Base-by-base conservation (phyloP, 306 rosid genomes). In the Quillaja saponaria region DNA sequence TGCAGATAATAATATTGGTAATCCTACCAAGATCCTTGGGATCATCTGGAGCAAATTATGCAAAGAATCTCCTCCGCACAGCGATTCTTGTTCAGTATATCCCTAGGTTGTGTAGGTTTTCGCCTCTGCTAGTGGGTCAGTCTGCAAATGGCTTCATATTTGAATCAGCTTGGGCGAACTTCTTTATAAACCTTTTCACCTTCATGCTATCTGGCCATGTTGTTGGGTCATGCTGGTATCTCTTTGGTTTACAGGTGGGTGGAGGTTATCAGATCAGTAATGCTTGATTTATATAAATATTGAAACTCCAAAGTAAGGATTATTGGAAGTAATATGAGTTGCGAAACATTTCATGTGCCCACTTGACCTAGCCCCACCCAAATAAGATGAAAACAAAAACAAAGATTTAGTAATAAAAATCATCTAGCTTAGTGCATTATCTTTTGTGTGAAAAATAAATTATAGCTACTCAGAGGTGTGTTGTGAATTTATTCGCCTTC, bases 171-270 rank as follows among this genome's bases (percentile, higher is more conserved):
- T 81, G 90, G 94, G 79, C 85, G 13, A 87, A 87, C 72, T 83
- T 87, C 61, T 48, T 90, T 10, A 83, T 90, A 57, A 87, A 90
- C 78, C 95, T 87, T 74, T 80, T 83, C 69, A 79, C 85, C 25
- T 85, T 66, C 64, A 77, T 87, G 73, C 78, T 90, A 40, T 57
- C 89, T 57, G 80, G 91, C 63, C 97, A 87, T 62, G 49, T 87
- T 61, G 88, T 87, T 31, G 97, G 97, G 45, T 80, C 97, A 13
- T 68, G 76, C 66, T 90, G 96, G 96, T 90, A 87, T 64, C 96
- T 87, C 41, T 60, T 90, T 14, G 97, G 96, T 53, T 80, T 87
- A 62, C 96, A 90, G 88, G 97, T 81, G 53, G 48, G 72, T 68
- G 13, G 15, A 52, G 33, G 21, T 49, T 16, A 31, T 18, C 12